phyloP scores from a whole-genome alignment of 805 yeast species.

The Monosporozyma aerobia region DNA sequence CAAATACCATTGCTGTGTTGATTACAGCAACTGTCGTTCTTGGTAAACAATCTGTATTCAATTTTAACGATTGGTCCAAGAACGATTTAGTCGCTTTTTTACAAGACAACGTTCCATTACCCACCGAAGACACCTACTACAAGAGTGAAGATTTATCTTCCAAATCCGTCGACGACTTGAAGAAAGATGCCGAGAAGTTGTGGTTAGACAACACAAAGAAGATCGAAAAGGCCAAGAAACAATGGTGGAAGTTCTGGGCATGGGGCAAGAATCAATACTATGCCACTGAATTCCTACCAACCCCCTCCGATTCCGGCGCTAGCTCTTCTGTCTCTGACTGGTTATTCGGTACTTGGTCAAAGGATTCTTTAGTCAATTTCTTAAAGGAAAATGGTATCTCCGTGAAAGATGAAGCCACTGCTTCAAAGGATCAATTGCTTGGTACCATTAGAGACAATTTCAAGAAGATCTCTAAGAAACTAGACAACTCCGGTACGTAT shows the following conservation, averaged over 20 bases:
- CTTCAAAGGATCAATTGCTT: constrained; percentile 39
- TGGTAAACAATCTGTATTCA: constrained; percentile 4
- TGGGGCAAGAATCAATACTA: constrained; percentile 1
- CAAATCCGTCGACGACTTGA: constrained; percentile 18
- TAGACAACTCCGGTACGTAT: constrained; percentile 36
- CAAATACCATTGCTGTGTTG: not conserved
- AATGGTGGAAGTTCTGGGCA: constrained; percentile 28
- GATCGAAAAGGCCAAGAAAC: constrained; percentile 4
- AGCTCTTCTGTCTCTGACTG: constrained; percentile 29
- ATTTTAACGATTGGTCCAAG: constrained; percentile 27
- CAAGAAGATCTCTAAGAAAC: constrained; percentile 30
- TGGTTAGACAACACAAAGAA: constrained; percentile 15
- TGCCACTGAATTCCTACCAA: not conserved
- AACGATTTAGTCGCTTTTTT: constrained; percentile 30
- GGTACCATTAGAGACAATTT: constrained; percentile 38
- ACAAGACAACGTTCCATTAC: constrained; percentile 20
- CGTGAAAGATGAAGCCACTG: constrained; percentile 19
- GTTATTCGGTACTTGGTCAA: constrained; percentile 49
- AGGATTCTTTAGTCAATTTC: constrained; percentile 41
- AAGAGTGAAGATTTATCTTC: constrained; percentile 14
- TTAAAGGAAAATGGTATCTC: constrained; percentile 36
- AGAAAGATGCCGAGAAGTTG: constrained; percentile 15
- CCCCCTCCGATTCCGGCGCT: not conserved
- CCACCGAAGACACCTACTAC: not conserved
- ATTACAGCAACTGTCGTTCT: not conserved